Percentiles rank a stretch among this genome's conserved stretches.
phyloP scores from a whole-genome alignment of 208 protist species.

The Crithidia fasciculata region DNA sequence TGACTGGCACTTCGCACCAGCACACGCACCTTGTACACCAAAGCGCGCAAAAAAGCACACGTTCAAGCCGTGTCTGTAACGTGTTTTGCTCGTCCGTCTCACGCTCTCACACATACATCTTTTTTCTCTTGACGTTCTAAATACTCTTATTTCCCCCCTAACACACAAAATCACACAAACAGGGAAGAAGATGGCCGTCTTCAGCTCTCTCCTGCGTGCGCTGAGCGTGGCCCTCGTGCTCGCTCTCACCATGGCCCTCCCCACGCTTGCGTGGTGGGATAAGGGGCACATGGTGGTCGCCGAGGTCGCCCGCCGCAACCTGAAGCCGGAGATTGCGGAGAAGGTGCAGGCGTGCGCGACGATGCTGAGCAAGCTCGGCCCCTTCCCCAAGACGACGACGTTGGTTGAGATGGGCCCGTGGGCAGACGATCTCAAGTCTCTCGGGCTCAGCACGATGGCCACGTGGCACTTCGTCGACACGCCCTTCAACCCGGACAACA shows the following conservation, averaged over 20 bases:
- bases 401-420: conserved; percentile 54
- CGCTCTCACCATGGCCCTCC: conserved; percentile 2
- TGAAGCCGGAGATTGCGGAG: conserved; percentile 24
- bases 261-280: conserved; percentile 56
- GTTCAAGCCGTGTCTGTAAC: too few species aligned
- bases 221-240: conserved; percentile 10
- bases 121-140: background rate
- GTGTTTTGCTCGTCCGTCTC: too few species aligned
- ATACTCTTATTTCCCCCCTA: background rate
- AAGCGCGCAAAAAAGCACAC: too few species aligned
- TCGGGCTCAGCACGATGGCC: conserved; percentile 40
- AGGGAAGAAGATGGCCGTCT: background rate
- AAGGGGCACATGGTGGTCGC: conserved; percentile 65
- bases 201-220: conserved; percentile 10
- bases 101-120: background rate
- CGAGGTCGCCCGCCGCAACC: conserved; percentile 54
- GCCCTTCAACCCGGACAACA: conserved; percentile 44
- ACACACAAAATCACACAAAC: background rate
- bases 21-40: too few species aligned
- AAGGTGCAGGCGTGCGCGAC: conserved; percentile 26
- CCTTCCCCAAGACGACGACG: conserved; percentile 47
- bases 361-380: conserved; percentile 31
- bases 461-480: conserved; percentile 64
- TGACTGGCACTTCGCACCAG: too few species aligned
- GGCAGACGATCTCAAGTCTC: conserved; percentile 57